Evolutionary conservation across 2,329 filamentous ascomycete genomes (phyloP).

Genomic region (Trichoderma asperellum): DNA sequence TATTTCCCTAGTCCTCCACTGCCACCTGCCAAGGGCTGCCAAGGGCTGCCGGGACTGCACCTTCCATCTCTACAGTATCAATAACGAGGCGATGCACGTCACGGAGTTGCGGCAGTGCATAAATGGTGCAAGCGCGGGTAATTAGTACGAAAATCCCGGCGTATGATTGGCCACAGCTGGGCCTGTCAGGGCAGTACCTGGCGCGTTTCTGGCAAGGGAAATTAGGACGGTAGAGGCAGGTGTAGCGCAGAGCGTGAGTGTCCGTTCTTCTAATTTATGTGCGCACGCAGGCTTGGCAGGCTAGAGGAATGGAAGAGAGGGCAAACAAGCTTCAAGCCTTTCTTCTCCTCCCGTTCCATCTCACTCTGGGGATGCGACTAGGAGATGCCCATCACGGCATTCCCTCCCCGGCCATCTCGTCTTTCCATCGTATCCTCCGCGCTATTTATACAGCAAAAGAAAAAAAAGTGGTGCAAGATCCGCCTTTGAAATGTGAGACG

Average conservation of each 20-base stretch:
- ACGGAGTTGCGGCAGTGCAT: constrained; percentile 11
- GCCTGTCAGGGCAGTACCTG: neutral
- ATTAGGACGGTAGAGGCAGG: neutral
- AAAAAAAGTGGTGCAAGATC: constrained; percentile 2
- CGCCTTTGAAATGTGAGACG: constrained; percentile 5
- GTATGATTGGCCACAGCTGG: neutral
- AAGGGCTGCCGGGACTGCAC: neutral
- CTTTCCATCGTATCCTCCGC: neutral
- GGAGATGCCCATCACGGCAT: neutral
- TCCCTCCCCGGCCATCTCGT: neutral
- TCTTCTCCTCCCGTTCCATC: too few relatives aligned
- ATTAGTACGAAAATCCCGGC: neutral
- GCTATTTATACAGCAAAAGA: neutral
- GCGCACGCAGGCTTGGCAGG: neutral
- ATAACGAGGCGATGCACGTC: neutral
- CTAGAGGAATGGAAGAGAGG: neutral
- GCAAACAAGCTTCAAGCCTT: neutral
- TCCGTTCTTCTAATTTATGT: neutral
- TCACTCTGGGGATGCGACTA: neutral
- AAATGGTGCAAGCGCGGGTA: neutral
- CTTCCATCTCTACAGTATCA: neutral
- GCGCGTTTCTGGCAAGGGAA: neutral
- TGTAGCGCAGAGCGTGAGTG: neutral
- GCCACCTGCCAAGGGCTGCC: neutral
- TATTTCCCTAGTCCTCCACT: neutral